Evolutionary conservation across 1,284 basidiomycete genomes (phyloP), one percentile per base, ranked within the genome.

Genomic region (Ustilago shanxiensis): DNA sequence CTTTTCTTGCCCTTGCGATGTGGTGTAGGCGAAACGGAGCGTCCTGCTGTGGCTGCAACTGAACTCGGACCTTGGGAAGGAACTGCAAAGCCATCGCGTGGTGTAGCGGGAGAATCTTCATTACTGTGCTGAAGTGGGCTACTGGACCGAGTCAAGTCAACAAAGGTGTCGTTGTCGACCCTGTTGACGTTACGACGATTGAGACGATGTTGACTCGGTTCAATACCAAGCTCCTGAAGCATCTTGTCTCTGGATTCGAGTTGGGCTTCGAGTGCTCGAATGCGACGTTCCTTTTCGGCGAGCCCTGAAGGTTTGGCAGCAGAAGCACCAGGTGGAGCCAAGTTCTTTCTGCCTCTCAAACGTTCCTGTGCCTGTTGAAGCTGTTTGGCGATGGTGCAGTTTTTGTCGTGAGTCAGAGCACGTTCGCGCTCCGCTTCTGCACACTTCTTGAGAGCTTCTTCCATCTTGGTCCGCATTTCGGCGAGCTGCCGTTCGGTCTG

Each of bases 61-160:
- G 55, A 58, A 24, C 37, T 41, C 1, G 68, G 66, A 28, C 49
- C 29, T 18, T 62, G 66, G 0, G 62, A 65, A 3, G 29, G 16
- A 10, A 56, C 10, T 6, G 39, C 33, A 31, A 49, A 18, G 3
- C 54, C 51, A 24, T 67, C 66, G 10, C 49, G 29, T 10, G 65
- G 60, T 3, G 73, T 63, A 2, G 22, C 45, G 8, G 54, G 60
- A 4, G 24, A 54, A 5, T 45, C n/a, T 16, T 37, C n/a, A 14
- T 45, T 18, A 11, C 52, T 50, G 26, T 26, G 33, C 31, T 33
- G 20, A 18, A 44, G 14, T 2, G 60, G 60, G 24, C 62, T 66
- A 66, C 71, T 70, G 2, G 60, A 66, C 20, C 64, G 56, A 8
- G 60, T 60, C 18, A 62, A 18, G 14, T 70, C 63, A 35, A 65